Evolutionary conservation across 108 stramenopile genomes (phyloP).

Genomic region (Schizochytrium sp.): DNA sequence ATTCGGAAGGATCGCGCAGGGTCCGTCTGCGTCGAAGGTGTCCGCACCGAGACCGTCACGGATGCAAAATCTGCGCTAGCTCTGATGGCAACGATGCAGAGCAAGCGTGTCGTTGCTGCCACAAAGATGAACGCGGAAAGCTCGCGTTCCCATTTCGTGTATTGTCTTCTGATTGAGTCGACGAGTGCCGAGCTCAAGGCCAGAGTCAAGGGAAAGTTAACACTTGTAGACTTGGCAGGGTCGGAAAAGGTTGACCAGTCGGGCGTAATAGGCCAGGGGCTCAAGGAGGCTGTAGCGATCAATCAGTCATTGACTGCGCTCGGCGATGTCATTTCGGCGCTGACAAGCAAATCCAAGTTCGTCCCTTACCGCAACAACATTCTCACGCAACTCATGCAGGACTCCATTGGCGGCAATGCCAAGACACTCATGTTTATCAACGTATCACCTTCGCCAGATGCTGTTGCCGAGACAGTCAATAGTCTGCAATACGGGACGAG

Average conservation of each 20-base stretch:
- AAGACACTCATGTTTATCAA: constrained; percentile 66
- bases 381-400: constrained; percentile 55
- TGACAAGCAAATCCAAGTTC: constrained; percentile 24
- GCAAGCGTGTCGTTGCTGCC: constrained; percentile 41
- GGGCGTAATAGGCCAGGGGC: constrained; percentile 21
- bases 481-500: constrained; percentile 19
- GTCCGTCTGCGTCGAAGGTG: constrained; percentile 45
- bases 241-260: constrained; percentile 29
- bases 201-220: constrained; percentile 29
- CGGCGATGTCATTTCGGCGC: constrained; percentile 59
- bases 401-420: constrained; percentile 52
- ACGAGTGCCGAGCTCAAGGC: constrained; percentile 42
- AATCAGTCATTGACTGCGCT: constrained; percentile 58
- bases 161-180: constrained; percentile 38
- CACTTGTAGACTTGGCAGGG: constrained; percentile 42
- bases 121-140: constrained; percentile 60
- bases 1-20: constrained; percentile 46
- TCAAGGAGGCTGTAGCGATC: constrained; percentile 61
- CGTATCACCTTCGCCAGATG: constrained; percentile 38
- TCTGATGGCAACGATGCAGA: constrained; percentile 41
- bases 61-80: constrained; percentile 24
- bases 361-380: constrained; percentile 50
- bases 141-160: constrained; percentile 47
- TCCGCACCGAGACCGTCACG: constrained; percentile 23
- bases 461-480: constrained; percentile 10